These are phyloP conservation scores for Mycena epipterygia DNA, from an alignment of 768 basidiomycete genomes.

Conservation along the genomic window DNA sequence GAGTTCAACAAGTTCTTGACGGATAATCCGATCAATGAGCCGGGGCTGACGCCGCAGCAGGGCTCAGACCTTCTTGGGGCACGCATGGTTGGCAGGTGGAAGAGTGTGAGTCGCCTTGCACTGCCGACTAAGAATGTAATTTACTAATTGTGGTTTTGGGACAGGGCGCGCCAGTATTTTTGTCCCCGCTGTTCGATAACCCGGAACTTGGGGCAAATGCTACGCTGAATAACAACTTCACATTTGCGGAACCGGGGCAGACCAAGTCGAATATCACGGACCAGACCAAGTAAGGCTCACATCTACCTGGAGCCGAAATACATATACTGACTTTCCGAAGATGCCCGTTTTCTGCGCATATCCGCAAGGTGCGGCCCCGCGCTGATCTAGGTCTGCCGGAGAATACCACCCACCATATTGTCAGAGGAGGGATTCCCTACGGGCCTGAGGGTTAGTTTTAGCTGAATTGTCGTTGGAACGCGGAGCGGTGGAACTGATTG, in stretches of 20 bases:
- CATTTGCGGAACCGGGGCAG: slow-evolving; percentile 13
- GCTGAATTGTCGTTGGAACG: not conserved
- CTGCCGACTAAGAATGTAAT: not conserved
- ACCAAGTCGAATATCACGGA: not conserved
- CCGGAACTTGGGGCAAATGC: slow-evolving; percentile 26
- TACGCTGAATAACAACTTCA: slow-evolving; percentile 27
- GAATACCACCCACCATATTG: slow-evolving; percentile 38
- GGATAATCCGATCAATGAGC: slow-evolving; percentile 30
- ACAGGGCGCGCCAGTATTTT: slow-evolving; percentile 37
- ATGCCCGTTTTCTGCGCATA: slow-evolving; percentile 32
- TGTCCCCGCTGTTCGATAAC: slow-evolving; percentile 33
- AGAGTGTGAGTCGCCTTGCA: slow-evolving; percentile 41
- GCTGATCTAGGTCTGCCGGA: slow-evolving; percentile 37
- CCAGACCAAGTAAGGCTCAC: slow-evolving; percentile 21
- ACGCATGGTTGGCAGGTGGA: slow-evolving; percentile 51
- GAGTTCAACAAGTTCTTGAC: slow-evolving; percentile 45
- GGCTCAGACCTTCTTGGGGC: slow-evolving; percentile 47
- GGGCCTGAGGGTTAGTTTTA: slow-evolving; percentile 39
- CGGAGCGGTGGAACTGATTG: not conserved
- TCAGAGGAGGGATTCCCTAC: slow-evolving; percentile 52
- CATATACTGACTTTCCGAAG: not conserved
- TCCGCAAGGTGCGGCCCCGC: slow-evolving; percentile 42
- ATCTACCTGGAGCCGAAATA: not conserved
- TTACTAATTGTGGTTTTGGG: slow-evolving; percentile 32
- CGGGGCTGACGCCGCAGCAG: slow-evolving; percentile 36